Base-by-base conservation (phyloP, 768 basidiomycete species). In the Boletus fagicola region DNA sequence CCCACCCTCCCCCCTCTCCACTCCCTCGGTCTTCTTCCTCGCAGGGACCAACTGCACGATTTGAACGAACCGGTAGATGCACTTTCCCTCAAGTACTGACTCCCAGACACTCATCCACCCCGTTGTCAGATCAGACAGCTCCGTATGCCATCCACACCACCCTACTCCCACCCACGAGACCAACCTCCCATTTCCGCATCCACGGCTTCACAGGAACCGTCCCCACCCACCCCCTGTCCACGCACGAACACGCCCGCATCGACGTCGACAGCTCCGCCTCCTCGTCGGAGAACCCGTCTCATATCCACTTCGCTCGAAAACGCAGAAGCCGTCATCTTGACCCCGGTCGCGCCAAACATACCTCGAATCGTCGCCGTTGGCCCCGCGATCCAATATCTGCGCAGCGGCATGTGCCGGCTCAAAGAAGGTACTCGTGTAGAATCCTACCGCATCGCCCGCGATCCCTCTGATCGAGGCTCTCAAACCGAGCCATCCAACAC, bases 1-100 rank as follows among this genome's bases (percentile, higher is more conserved):
- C 82, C 82, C 24, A 80, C 77, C 1, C 79, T 85, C 13, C 83
- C 83, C 15, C 73, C 84, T 12, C 74, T 85, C 12, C 80, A 74
- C 54, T 71, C 80, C 11, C 79, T 84, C 54, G 68, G 78, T 52
- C 75, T 84, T 24, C 64, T 31, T 31, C 30, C 62, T 39, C 55
- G 58, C 11, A 24, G 49, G 13, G 39, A 56, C 16, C 51, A 68
- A 38, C 48, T 48, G 10, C 52, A 58, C 12, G 52, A 68, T 36
- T 51, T 47, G 15, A 20, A 56, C 26, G 57, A 58, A 20, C 18
- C 40, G 66, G 68, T 69, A 60, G 39, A n/a, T 50, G 10, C 20
- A 15, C n/a, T 39, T 28, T 28, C 30, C 18, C 20, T 38, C 24
- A 5, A 9, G 5, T 28, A 12, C 47, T 54, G 48, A 28, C 20